Conservation (phyloP, 1,284 basidiomycete genomes). For the Tilletia setariae region DNA sequence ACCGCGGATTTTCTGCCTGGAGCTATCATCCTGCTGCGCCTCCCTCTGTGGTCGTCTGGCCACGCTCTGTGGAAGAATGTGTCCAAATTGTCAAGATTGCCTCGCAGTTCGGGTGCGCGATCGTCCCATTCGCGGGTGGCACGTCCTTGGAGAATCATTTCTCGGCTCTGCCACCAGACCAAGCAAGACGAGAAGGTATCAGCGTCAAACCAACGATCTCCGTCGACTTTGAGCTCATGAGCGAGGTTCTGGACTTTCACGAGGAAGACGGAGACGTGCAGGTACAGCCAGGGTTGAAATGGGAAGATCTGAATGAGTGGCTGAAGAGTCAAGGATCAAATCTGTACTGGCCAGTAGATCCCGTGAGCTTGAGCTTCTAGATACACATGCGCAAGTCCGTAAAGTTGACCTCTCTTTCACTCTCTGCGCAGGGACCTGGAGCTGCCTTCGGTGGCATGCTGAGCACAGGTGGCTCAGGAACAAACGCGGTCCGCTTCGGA, state of each 20-base stretch:
- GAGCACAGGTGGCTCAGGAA: constrained; percentile 62
- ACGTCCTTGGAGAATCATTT: constrained; percentile 58
- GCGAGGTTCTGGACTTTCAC: constrained; percentile 62
- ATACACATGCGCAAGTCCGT: too few relatives aligned
- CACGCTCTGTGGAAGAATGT: background rate
- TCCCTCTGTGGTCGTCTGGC: constrained; percentile 15
- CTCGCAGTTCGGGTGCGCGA: constrained; percentile 66
- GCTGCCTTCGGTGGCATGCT: constrained; percentile 92
- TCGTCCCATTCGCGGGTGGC: constrained; percentile 69
- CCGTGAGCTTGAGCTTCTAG: constrained; percentile 20
- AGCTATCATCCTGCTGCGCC: constrained; percentile 11
- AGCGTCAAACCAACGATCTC: constrained; percentile 58
- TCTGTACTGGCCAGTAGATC: constrained; percentile 78
- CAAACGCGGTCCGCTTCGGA: constrained; percentile 83
- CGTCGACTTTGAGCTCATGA: constrained; percentile 79
- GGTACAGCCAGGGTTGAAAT: constrained; percentile 68
- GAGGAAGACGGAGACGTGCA: constrained; percentile 42
- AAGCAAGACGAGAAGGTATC: constrained; percentile 4
- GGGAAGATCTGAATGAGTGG: constrained; percentile 79
- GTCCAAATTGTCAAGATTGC: constrained; percentile 57
- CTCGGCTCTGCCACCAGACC: constrained; percentile 20
- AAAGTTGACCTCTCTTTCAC: too few relatives aligned
- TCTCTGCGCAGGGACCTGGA: constrained; percentile 51
- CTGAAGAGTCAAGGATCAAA: constrained; percentile 70
- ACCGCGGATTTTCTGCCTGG: constrained; percentile 11